Conservation (phyloP, 2,329 filamentous ascomycete species). For the Didymellaceae sp. region DNA sequence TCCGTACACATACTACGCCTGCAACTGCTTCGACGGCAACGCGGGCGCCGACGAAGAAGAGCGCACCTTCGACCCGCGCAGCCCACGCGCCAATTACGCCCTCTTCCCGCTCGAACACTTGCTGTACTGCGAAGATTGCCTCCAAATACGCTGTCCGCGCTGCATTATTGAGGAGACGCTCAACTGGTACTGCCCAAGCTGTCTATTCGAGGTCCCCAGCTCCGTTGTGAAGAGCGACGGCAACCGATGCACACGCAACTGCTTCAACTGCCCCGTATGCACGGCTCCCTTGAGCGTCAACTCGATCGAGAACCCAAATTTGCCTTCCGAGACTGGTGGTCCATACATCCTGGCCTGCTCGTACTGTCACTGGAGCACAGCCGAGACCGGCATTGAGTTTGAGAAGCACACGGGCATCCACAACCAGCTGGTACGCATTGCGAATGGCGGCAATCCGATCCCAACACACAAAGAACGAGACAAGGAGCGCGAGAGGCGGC, state of each 20-base stretch:
- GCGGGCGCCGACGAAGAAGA: slow-evolving; percentile 70
- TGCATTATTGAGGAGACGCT: slow-evolving; percentile 94
- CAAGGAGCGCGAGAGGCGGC: slow-evolving; percentile 46
- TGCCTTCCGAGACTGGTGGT: slow-evolving; percentile 47
- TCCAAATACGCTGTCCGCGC: slow-evolving; percentile 90
- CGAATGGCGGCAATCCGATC: slow-evolving; percentile 54
- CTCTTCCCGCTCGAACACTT: slow-evolving; percentile 92
- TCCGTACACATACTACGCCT: slow-evolving; percentile 70
- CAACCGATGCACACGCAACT: slow-evolving; percentile 93
- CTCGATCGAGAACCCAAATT: slow-evolving; percentile 63
- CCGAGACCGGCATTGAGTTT: slow-evolving; percentile 88
- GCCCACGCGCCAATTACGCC: slow-evolving; percentile 85
- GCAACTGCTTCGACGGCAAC: slow-evolving; percentile 64
- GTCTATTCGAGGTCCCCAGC: slow-evolving; percentile 93
- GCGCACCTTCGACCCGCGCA: slow-evolving; percentile 83
- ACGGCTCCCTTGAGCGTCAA: slow-evolving; percentile 79
- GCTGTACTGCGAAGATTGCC: slow-evolving; percentile 96
- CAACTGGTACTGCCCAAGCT: slow-evolving; percentile 94
- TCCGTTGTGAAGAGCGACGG: slow-evolving; percentile 91
- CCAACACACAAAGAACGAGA: slow-evolving; percentile 50
- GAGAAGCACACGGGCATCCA: slow-evolving; percentile 88
- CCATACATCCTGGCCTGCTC: slow-evolving; percentile 84
- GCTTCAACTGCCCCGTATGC: slow-evolving; percentile 93
- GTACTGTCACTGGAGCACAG: slow-evolving; percentile 91
- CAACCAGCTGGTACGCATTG: slow-evolving; percentile 75